Base-by-base conservation (phyloP, 805 yeast species). In the Kazachstania taianensis region DNA sequence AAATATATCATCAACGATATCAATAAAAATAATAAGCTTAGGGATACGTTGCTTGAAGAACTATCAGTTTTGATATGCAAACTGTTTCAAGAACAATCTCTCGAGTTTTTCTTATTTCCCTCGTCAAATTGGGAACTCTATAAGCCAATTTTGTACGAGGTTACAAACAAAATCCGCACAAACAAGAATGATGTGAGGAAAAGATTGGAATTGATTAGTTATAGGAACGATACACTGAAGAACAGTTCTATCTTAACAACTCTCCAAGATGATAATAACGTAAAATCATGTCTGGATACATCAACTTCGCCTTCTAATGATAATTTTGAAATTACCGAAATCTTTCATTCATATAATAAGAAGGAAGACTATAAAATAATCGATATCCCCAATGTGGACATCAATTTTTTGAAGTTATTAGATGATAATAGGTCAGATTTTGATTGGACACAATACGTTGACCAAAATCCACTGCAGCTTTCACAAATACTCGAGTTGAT, bases 161-260 rank as follows among this genome's bases (percentile, higher is more conserved):
- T 62, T 3, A 37, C 37, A 5, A 40, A 32, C 20, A 54, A 53
- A 5, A 20, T 33, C 46, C 60, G 58, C 29, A 49, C 39, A 30
- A 59, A 49, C 36, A 55, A 40, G 17, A 25, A 20, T 25, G 56
- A 53, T 20, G 38, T 46, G 3, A 43, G 43, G 10, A 72, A 70
- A 29, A 80, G 75, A 38, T 65, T 76, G 33, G 76, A 76, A 34
- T 50, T 79, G 20, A 71, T 80, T 5, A 69, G 75, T 34, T 78
- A 75, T 48, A 60, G 87, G 49, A 81, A 81, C 52, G 85, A 80
- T 57, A 78, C 85, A 2, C 60, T 81, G 35, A 75, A 77, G 68
- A 63, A 75, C 31, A 75, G 73, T 48, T 61, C 46, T n/a, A 23
- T 46, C 7, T 29, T 46, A 14, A 37, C 32, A 1, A 35, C 27